Evolutionary conservation across 1,284 basidiomycete species (phyloP).

Genomic region (Leccinum ponderosum): DNA sequence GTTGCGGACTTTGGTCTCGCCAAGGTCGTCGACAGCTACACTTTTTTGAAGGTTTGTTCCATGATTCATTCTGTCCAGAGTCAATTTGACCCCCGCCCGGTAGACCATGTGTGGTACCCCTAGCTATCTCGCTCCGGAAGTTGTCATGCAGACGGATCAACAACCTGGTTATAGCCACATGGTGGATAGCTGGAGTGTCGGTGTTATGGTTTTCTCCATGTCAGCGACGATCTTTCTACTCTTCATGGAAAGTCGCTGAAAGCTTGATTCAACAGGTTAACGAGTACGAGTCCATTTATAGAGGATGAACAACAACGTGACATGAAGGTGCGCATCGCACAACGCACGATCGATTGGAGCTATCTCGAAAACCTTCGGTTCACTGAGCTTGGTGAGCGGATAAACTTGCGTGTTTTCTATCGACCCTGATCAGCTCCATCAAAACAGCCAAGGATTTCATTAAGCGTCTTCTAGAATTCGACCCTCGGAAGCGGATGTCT

Average conservation of each 20-base stretch:
- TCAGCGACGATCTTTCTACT: conserved; percentile 36
- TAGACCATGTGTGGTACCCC: conserved; percentile 89
- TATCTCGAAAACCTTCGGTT: conserved; percentile 42
- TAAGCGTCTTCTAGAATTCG: conserved; percentile 39
- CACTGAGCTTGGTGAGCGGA: conserved; percentile 39
- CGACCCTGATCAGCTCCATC: conserved; percentile 2
- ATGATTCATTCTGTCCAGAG: not conserved
- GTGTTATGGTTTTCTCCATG: conserved; percentile 90
- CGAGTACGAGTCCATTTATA: conserved; percentile 68
- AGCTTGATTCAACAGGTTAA: conserved; percentile 53
- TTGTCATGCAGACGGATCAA: conserved; percentile 68
- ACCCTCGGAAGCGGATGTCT: conserved; percentile 58
- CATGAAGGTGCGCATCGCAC: conserved; percentile 52
- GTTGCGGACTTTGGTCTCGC: conserved; percentile 94
- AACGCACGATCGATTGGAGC: conserved; percentile 63
- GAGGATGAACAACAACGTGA: conserved; percentile 61
- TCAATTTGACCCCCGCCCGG: conserved; percentile 10
- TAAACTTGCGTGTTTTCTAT: not conserved
- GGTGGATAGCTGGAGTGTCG: conserved; percentile 93
- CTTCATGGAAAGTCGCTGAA: not conserved
- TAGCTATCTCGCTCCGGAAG: conserved; percentile 83
- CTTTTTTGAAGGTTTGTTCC: conserved; percentile 61
- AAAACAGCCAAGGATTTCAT: conserved; percentile 39
- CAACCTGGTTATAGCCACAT: conserved; percentile 75
- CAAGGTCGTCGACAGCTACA: conserved; percentile 78